Evolutionary conservation across 331 rosid species (phyloP), one percentile per base, ranked within the genome.

Genomic region (Cydonia oblonga): DNA sequence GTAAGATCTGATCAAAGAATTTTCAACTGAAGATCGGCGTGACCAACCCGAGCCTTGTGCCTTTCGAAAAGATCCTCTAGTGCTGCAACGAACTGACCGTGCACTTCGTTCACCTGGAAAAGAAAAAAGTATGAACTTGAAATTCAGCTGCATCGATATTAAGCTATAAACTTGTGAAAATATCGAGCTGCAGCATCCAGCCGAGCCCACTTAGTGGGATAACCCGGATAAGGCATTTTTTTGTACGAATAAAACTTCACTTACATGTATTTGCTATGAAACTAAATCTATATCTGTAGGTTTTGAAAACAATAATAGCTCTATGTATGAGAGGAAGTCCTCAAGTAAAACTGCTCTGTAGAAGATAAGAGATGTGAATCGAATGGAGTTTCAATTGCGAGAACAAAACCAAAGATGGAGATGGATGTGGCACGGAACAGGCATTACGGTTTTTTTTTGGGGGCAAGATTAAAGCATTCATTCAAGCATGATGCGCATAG

Each of bases 11-110:
- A 51, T 91, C 97, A 91, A 72, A 87, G 79, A 32, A 93, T 77
- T 83, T 77, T 89, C 80, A 93, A 72, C 22, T 87, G 88, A 51
- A 89, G 96, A 60, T 89, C 80, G 7, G 96, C 84, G 73, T 81
- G 80, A 53, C 98, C 96, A 76, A 83, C 88, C 67, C 30, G 84
- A 56, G 84, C 88, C 82, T 88, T 93, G 84, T 90, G 86, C 87
- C 83, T 80, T 75, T 90, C 98, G 25, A 90, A 93, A 66, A 93
- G 96, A 64, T 83, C 89, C 82, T 84, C 75, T 26, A 93, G 88
- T 65, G 91, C 90, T 79, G 88, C 81, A 75, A 90, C 84, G 81
- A 89, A 93, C 81, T 75, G 87, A 75, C 82, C 49, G 13, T 90
- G 96, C 66, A 77, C 75, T 72, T 74, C 84, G 26, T 74, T 71